Evolutionary conservation across 2,329 filamentous ascomycete genomes (phyloP), one percentile per base, ranked within the genome.

Genomic region (Boeremia lycopersici): DNA sequence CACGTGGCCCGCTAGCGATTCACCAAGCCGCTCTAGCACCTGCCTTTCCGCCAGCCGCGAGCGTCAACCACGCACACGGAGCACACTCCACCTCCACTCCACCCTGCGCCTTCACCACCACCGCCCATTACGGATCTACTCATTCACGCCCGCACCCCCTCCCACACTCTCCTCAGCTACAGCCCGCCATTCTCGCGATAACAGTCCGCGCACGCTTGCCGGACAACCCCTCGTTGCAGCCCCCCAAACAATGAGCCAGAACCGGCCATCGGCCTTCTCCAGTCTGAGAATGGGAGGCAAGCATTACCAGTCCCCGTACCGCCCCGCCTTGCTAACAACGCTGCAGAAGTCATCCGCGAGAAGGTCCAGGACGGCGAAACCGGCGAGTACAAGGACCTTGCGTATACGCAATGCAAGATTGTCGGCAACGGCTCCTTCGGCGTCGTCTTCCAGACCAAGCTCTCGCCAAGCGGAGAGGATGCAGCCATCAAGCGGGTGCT

Each of bases 361-460:
- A 98, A 96, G 82, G 95, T 99, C 65, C 95, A 99, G 78, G 95
- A 99, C 83, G 95, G 95, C 75, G 82, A 96, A 65, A 99, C 95
- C 12, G 95, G 95, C 70, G 95, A 99, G 77, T 96, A 92, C 70
- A 89, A 91, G 77, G 95, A 99, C 72, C 87, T 99, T 79, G 91
- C 96, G 76, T 99, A 99, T 78, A 98, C 95, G 52, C 95, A 98
- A 76, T 98, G 93, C 83, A 99, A 99, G 82, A 98, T 99, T 71
- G 95, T 99, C 43, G 95, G 95, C 76, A 99, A 99, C 80, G 95
- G 95, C 66, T 98, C 93, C 31, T 99, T 99, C 69, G 95, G 95
- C 63, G 93, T 99, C 45, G 95, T 99, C 63, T 99, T 99, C 78
- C 95, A 99, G 81, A 99, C 95, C 53, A 98, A 98, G 82, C 85